A percentile compares a stretch with the other conserved stretches of the same genome.
Evolutionary conservation across 495 filamentous ascomycete species (phyloP).

Genomic region (Antarctomyces pellizariae): DNA sequence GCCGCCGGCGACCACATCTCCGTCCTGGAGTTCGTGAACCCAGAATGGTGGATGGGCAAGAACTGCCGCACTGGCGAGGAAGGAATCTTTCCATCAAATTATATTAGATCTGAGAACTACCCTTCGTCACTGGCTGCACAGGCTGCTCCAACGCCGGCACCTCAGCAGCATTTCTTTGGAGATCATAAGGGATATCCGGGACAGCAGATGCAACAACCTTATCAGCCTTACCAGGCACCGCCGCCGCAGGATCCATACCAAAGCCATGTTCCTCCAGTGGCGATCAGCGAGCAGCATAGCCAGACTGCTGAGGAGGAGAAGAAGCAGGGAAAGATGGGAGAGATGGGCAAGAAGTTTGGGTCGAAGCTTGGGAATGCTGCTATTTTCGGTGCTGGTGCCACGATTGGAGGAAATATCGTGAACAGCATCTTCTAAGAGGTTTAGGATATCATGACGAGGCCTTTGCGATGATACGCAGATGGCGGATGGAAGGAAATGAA

Average conservation of each 20-base stretch:
- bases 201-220: too few relatives aligned
- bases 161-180: slow-evolving; percentile 4
- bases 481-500: too few relatives aligned
- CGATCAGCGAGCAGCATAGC: slow-evolving; percentile 19
- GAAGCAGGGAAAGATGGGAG: slow-evolving; percentile 22
- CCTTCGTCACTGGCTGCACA: not conserved
- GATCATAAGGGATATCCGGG: slow-evolving; percentile 7
- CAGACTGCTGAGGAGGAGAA: slow-evolving; percentile 11
- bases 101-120: slow-evolving; percentile 34
- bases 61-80: slow-evolving; percentile 57
- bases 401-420: slow-evolving; percentile 77
- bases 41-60: slow-evolving; percentile 86
- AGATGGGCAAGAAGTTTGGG: slow-evolving; percentile 48
- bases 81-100: slow-evolving; percentile 78
- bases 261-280: slow-evolving; percentile 26
- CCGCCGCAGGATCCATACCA: slow-evolving; percentile 22
- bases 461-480: too few relatives aligned
- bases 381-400: slow-evolving; percentile 70
- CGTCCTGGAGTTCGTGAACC: slow-evolving; percentile 78
- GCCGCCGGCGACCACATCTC: slow-evolving; percentile 51
- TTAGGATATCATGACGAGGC: too few relatives aligned
- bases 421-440: slow-evolving; percentile 52
- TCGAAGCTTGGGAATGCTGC: slow-evolving; percentile 37
- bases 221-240: slow-evolving; percentile 10
- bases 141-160: not conserved